Evolutionary conservation across 2,329 filamentous ascomycete genomes (phyloP).

Genomic region (Pseudocercospora ulei): DNA sequence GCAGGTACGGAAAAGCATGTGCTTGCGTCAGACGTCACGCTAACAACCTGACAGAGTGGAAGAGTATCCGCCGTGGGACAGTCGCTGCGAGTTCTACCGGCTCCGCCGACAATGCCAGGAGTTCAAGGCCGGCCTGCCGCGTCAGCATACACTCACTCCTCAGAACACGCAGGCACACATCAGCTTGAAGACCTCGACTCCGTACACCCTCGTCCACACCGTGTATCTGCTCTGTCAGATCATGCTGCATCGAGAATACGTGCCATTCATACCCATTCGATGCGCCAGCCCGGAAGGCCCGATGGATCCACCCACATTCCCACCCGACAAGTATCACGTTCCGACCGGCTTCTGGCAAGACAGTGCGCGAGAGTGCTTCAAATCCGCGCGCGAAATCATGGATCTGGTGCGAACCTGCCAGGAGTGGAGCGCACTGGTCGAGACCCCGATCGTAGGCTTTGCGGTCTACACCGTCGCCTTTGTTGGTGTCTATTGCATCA

Average conservation of each 20-base stretch:
- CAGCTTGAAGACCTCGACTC: conserved; percentile 52
- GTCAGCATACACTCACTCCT: conserved; percentile 49
- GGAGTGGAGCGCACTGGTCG: conserved; percentile 51
- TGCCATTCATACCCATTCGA: conserved; percentile 54
- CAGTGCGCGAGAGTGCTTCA: conserved; percentile 54
- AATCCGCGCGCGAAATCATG: conserved; percentile 53
- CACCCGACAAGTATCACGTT: conserved; percentile 40
- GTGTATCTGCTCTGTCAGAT: conserved; percentile 57
- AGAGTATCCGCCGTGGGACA: conserved; percentile 52
- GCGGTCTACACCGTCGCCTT: conserved; percentile 59
- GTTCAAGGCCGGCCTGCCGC: conserved; percentile 49
- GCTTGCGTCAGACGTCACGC: too few relatives aligned
- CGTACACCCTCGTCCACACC: conserved; percentile 58
- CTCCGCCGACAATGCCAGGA: conserved; percentile 45
- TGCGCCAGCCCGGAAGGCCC: conserved; percentile 47
- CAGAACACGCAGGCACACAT: conserved; percentile 58
- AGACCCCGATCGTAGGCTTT: conserved; percentile 59
- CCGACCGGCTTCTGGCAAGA: conserved; percentile 53
- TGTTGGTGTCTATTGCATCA: conserved; percentile 53
- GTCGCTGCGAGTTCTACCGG: conserved; percentile 46
- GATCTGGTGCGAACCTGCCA: conserved; percentile 55
- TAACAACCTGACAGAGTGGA: conserved; percentile 35
- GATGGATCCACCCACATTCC: conserved; percentile 50
- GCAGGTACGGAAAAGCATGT: conserved; percentile 37
- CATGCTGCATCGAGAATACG: conserved; percentile 58